Base-by-base conservation (phyloP, 1,284 basidiomycete species). In the Agaricales sp. region DNA sequence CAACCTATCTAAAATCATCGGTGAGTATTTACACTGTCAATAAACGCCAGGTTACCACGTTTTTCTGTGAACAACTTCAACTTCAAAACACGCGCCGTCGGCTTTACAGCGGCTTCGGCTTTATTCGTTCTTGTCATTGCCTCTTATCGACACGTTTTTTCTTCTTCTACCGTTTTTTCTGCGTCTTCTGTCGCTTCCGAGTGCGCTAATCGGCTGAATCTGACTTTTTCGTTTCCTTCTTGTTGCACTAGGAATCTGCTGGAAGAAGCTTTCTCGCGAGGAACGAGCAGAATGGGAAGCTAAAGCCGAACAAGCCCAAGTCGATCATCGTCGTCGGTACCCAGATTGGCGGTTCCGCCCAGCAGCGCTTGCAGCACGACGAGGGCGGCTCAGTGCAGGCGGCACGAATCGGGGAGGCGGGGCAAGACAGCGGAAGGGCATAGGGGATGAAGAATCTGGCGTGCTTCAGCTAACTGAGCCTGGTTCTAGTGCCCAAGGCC, bases 311-410 rank as follows among this genome's bases (percentile, higher is more conserved):
- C 69, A 77, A 8, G 88, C 88, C 2, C 84, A 84, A 57, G 82
- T 77, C 2, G 85, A 88, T 59, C 88, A 91, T 62, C 74, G 85
- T 59, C 74, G 71, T 54, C 75, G 79, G 57, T 89, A 86, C 60
- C 84, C 84, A 0, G 78, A 85, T 61, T 87, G 84, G 82, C 69
- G 84, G 43, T 87, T 87, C 63, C 72, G 79, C 41, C 83, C 81
- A 13, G 72, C 71, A n/a, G 18, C 20, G 68, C 77, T 30, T 78
- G 80, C 54, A 72, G 73, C 24, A 66, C 73, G 38, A 70, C 71
- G 8, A 79, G 80, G 55, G 37, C 12, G 48, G 66, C 50, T 51
- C 61, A 22, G 13, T 45, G 39, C 16, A 23, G 53, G 48, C 16
- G 26, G 26, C 14, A 30, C 26, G 14, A 14, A 14, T 14, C 6